Evolutionary conservation across 805 yeast species (phyloP).

Genomic region (Pichia paraexigua): DNA sequence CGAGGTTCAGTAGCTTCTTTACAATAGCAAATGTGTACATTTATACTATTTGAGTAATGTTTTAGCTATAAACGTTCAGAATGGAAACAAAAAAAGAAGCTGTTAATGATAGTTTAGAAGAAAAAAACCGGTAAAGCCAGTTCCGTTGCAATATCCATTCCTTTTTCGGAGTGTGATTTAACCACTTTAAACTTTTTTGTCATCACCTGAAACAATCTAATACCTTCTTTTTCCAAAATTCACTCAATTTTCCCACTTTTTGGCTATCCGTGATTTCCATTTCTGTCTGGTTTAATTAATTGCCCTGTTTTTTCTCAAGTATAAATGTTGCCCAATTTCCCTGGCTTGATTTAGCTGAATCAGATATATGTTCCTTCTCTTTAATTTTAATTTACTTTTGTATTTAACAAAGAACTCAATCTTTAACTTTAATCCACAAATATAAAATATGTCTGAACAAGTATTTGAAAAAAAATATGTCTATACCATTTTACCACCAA

Average conservation of each 20-base stretch:
- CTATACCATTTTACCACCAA: conserved; percentile 26
- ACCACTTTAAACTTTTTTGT: not conserved
- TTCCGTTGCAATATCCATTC: not conserved
- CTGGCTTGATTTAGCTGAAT: not conserved
- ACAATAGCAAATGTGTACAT: not conserved
- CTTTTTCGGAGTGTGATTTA: not conserved
- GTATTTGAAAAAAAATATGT: conserved; percentile 14
- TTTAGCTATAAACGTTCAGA: not conserved
- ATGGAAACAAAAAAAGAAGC: not conserved
- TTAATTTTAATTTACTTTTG: not conserved
- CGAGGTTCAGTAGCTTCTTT: too few relatives aligned
- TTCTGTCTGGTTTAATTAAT: not conserved
- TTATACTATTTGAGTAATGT: not conserved
- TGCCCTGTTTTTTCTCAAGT: not conserved
- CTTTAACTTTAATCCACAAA: not conserved
- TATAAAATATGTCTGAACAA: conserved; percentile 16
- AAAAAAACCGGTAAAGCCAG: not conserved
- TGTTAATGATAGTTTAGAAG: not conserved
- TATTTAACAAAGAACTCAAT: not conserved
- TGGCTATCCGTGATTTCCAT: not conserved
- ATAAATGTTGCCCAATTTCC: not conserved
- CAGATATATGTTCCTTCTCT: not conserved
- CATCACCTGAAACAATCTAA: not conserved
- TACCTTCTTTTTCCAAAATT: not conserved
- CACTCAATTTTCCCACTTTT: not conserved